Evolutionary conservation across 2,329 filamentous ascomycete genomes (phyloP), one percentile per base, ranked within the genome.

Genomic region (Penicillium sp.): DNA sequence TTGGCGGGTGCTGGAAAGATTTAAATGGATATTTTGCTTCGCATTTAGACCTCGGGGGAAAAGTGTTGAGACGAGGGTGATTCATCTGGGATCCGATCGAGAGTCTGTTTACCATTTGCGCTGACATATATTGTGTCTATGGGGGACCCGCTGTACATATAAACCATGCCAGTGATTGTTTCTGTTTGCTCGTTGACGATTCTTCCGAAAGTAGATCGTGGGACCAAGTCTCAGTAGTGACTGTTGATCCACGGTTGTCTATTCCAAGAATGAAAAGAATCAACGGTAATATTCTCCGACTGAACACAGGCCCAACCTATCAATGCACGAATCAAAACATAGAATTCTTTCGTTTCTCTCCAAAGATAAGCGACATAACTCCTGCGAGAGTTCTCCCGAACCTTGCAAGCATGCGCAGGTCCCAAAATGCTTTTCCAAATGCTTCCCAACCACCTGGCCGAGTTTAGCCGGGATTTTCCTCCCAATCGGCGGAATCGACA

Each of bases 71-170:
- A 44, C n/a, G 38, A 30, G 53, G 24, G 28, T 24, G 9, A 57
- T 26, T 17, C 42, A 57, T 47, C 42, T 49, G n/a, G 42, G 30
- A 57, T 24, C 15, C 51, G 26, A 53, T 45, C 17, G 33, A n/a
- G 19, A 24, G 15, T 60, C 35, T 30, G 50, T 51, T 58, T 17
- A 30, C 17, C 33, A 35, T 26, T 38, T 54, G 56, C 45, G 30
- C 50, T 26, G 28, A 51, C 28, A 24, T 35, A n/a, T 28, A 53
- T 45, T 56, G 15, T 59, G 45, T 63, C 55, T 40, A 53, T 55
- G 35, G 56, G 38, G 61, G 38, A 61, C 58, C 53, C 59, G 60
- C 62, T 70, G 68, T 69, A 70, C 64, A 70, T 68, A 70, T 67
- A 63, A 67, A 64, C 28, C 44, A 62, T 62, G 58, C 49, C 51